Evolutionary conservation across 768 basidiomycete genomes (phyloP), one percentile per base, ranked within the genome.

Genomic region (Hysterangium stoloniferum): DNA sequence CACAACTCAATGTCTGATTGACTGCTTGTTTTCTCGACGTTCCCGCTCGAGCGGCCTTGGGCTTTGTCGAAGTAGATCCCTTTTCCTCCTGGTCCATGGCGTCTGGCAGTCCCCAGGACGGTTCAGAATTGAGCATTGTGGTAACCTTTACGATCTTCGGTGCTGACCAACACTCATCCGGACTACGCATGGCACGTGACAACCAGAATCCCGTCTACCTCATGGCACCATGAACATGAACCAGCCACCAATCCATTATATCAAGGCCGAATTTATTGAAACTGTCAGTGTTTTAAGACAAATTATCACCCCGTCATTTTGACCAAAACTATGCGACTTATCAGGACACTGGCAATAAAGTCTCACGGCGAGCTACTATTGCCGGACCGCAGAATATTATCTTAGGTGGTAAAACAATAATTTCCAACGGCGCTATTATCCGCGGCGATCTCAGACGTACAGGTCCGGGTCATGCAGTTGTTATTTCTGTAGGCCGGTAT

Each of bases 361-460:
- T 97, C 37, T 94, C 90, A 34, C 79, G 91, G 52, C 80, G 87
- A 54, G 91, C 92, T 15, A 85, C 83, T 24, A 96, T 97, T 60
- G 81, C 85, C 50, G 95, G 95, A 1, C 87, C 92, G 9, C 86
- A 93, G 66, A 97, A 96, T 64, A 99, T 98, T 64, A 91, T 97
- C 55, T 81, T 99, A 12, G 92, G 91, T 34, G 96, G 95, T 40
- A 96, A 97, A 71, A 93, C 92, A 2, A 91, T 98, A 64, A 94
- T 99, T 53, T 86, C 92, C 1, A 84, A 79, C 53, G 79, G 82
- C 17, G 88, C 89, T 7, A 90, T 97, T 48, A 85, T 99, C 44
- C 84, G 96, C 42, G 96, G 96, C 2, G 96, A 99, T 63, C 72
- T 99, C 47, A 75, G 92, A 40, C 73, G 94, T 34, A 86, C 91